phyloP scores from a whole-genome alignment of 345 rosid genomes.

The Clausena lansium region DNA sequence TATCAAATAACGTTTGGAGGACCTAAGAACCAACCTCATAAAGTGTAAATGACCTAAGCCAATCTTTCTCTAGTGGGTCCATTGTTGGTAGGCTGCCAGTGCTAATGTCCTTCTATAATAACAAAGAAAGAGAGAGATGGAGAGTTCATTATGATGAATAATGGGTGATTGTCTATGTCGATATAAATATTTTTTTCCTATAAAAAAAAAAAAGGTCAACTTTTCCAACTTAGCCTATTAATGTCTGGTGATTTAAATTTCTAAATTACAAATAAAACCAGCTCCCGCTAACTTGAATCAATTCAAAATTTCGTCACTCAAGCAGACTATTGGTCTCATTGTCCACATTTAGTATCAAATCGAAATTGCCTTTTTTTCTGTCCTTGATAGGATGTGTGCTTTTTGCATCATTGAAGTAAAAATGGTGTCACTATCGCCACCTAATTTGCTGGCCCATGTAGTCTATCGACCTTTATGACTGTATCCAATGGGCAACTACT shows the following conservation, averaged over 20 bases:
- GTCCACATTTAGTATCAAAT: background rate
- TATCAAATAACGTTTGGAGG: background rate
- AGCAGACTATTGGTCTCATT: background rate
- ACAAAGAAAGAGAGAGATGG: background rate
- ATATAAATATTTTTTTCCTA: background rate
- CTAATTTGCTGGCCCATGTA: background rate
- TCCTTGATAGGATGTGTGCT: background rate
- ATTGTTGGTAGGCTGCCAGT: no score
- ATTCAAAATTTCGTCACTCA: constrained; percentile 14
- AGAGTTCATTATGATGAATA: background rate
- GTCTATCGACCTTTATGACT: background rate
- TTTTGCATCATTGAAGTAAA: background rate
- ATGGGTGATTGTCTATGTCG: background rate
- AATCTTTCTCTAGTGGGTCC: no score
- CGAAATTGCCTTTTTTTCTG: no score
- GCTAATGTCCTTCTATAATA: background rate
- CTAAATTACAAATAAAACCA: background rate
- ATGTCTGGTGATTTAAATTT: background rate
- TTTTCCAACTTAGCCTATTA: background rate
- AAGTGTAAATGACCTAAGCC: background rate
- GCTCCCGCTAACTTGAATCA: constrained; percentile 24
- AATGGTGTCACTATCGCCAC: background rate
- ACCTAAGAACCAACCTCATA: background rate
- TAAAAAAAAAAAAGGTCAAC: background rate
- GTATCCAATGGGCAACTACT: background rate